Conservation (phyloP, 169 alveolate genomes). For the Plasmodium malariae region DNA sequence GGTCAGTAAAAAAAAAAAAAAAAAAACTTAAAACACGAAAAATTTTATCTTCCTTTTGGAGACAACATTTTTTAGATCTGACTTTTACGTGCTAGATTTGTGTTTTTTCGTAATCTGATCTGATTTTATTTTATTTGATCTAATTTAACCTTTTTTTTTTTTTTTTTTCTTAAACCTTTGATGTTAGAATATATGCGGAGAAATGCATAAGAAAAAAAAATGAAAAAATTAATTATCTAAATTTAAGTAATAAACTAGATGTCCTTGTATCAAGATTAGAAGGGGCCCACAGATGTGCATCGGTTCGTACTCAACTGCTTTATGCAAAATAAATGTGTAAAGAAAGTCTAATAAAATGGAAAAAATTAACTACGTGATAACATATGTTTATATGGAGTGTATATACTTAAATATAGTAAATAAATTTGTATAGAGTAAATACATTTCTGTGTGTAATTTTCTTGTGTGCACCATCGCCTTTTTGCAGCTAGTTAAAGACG, state of each 20-base stretch:
- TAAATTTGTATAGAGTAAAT: neutral
- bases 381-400: neutral
- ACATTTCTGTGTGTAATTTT: neutral
- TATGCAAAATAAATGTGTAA: neutral
- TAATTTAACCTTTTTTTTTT: constrained; percentile 4
- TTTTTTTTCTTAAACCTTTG: neutral
- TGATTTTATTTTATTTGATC: constrained; percentile 2
- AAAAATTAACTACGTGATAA: neutral
- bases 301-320: constrained; percentile 30
- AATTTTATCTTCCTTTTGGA: too few relatives aligned
- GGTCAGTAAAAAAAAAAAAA: constrained; percentile 18
- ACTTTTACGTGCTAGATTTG: too few relatives aligned
- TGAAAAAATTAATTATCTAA: constrained; percentile 62
- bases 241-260: constrained; percentile 59
- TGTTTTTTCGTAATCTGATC: neutral
- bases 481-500: constrained; percentile 71
- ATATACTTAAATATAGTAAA: neutral
- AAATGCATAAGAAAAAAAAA: constrained; percentile 72
- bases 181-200: constrained; percentile 53
- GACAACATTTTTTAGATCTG: too few relatives aligned
- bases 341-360: neutral
- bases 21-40: too few relatives aligned
- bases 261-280: constrained; percentile 64
- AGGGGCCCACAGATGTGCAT: constrained; percentile 62
- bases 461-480: neutral